Evolutionary conservation across 2,329 filamentous ascomycete genomes (phyloP), one percentile per base, ranked within the genome.

Genomic region (Lomentospora prolificans): DNA sequence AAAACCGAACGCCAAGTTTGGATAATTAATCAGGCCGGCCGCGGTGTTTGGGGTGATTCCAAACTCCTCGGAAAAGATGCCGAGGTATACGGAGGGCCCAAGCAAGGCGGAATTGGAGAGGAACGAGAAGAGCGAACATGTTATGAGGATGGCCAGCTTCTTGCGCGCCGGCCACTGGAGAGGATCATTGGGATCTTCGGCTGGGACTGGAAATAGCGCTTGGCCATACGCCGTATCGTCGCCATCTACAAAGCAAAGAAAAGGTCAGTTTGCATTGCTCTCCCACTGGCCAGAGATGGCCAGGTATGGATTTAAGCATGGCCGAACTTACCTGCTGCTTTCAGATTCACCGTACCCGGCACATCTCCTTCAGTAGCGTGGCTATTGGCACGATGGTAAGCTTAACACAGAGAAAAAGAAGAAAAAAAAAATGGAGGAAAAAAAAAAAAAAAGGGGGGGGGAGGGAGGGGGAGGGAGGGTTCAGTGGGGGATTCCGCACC

Each of bases 101-200:
- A 81, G 66, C 5, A 83, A 67, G 2, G 79, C 71, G 27, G 58
- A 57, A 51, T 59, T 59, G 14, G 51, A 46, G n/a, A 59, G 50
- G 31, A 59, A 59, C 0, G 67, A 70, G 9, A 70, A 59, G 53
- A 69, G 22, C 10, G 56, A 55, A 27, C 56, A 58, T n/a, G 55
- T 72, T 33, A 79, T 64, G 8, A 84, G 68, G 50, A 84, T 83
- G 62, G 74, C 70, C 1, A 71, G 75, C 65, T 84, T 84, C 69
- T 81, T 83, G 61, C 67, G 72, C 27, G 66, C 69, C 2, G 76
- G 64, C 81, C 80, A 84, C 70, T 80, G 75, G 8, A 82, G 69
- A 6, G 80, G 80, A 63, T 84, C 80, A 58, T 84, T 84, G 1
- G 80, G 80, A 60, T 83, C 80, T 55, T 81, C 75, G 1, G 79